Base-by-base conservation (phyloP, 2,329 filamentous ascomycete species). In the Aspergillus pseudoterreus region DNA sequence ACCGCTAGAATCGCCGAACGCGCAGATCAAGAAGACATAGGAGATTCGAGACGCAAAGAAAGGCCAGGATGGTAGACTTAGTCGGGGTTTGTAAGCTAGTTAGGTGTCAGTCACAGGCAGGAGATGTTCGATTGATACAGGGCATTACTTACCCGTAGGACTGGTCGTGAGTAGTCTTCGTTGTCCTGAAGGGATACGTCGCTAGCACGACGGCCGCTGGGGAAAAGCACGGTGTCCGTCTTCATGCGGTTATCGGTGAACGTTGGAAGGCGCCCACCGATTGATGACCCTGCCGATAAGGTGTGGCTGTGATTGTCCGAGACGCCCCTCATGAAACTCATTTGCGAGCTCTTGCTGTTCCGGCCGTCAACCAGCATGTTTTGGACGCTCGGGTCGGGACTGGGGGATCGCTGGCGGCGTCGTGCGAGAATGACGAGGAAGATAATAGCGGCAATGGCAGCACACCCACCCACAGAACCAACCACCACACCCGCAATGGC, bases 171-270 rank as follows among this genome's bases (percentile, higher is more conserved):
- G 60, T 77, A 77, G 56, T 77, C 75, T 59, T 75, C 71, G 50
- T 76, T 71, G 54, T 77, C 75, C 53, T 75, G 73, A 17, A 77
- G 68, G 15, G 74, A 77, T 15, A 75, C 63, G 52, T 70, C 73
- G 59, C 74, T 76, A 42, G 70, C 62, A 32, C 72, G 72, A 45
- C 66, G 60, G 49, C 71, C 72, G 46, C 73, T 66, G 12, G 67
- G 65, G 56, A 73, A 74, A 48, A 76, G 66, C 21, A 66, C 57
- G 6, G 69, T 65, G 53, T 70, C 70, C 43, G 71, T 70, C 52
- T 75, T 76, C 66, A 77, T 63, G 51, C 75, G 71, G 54, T 70
- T 70, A 55, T 77, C 75, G 36, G 70, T 76, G 47, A 71, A 74
- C 12, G 64, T 66, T 5, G 62, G 63, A 47, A 65, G 56, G 55